Base-by-base conservation (phyloP, 1,139 yeast genomes). In the Pichia sp. region DNA sequence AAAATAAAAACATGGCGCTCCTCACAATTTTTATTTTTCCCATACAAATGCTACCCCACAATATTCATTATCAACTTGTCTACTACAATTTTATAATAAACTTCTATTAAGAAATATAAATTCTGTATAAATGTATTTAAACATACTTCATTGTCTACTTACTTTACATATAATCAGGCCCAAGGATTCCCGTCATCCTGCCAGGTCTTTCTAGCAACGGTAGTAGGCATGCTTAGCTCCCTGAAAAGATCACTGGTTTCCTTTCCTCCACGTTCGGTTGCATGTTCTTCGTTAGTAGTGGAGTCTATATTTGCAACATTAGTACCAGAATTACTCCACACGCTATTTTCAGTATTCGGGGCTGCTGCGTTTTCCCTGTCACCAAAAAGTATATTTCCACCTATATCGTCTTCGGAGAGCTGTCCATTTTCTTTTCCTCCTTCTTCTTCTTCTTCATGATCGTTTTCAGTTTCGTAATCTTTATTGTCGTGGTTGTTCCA, bases 181-280 rank as follows among this genome's bases (percentile, higher is more conserved):
- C 72, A 70, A 19, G 72, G 72, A 45, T 69, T 69, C 15, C 57
- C 59, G n/a, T 61, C 65, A 4, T 64, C 68, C 30, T 55, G 43
- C 71, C 72, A 68, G 1, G 71, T 71, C 62, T 77, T 80, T 61
- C 80, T 85, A 0, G 77, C 81, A 53, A 80, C 67, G 0, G 81
- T 72, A 48, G 75, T 69, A 0, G 87, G 87, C 57, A 78, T 63
- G 60, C 75, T 76, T 29, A 82, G 72, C 54, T 73, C 74, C 56
- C 75, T 77, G 67, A 81, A 82, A 36, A 81, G 61, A 51, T 81
- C 85, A 75, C 64, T 75, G 5, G 45, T 50, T 16, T 54, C 49
- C 32, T 36, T 48, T n/a, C 50, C 51, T 30, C 49, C 50, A n/a
- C 44, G 49, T 5, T 13, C 52, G 7, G 49, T 38, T 23, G 19